phyloP scores from a whole-genome alignment of 306 rosid species.

The Dryas alaskensis region DNA sequence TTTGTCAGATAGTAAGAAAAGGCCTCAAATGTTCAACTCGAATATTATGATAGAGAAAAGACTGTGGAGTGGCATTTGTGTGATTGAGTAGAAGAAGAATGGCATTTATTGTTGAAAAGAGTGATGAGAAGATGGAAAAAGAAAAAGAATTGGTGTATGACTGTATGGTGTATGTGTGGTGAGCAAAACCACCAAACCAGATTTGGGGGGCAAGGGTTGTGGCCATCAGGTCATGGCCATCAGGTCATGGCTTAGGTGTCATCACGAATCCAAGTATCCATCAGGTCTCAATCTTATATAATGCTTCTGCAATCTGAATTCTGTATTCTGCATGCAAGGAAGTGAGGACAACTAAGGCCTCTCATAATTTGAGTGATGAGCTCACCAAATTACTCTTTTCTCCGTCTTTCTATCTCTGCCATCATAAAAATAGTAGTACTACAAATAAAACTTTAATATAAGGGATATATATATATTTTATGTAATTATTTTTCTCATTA shows the following conservation, averaged over 20 bases:
- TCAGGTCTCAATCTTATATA: constrained; percentile 7
- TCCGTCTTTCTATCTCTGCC: too few relatives aligned
- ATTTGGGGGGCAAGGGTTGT: neutral
- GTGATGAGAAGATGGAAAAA: neutral
- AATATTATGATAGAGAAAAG: neutral
- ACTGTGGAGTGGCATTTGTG: neutral
- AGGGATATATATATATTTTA: too few relatives aligned
- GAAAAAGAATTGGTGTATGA: neutral
- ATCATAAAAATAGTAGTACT: too few relatives aligned
- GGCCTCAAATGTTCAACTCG: neutral
- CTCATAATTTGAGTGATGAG: too few relatives aligned
- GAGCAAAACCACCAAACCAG: neutral
- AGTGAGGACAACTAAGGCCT: neutral
- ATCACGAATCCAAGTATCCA: constrained; percentile 17
- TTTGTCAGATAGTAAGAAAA: too few relatives aligned
- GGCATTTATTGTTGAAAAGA: neutral
- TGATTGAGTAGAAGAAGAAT: constrained; percentile 8
- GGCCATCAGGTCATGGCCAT: constrained; percentile 18
- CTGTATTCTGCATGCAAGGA: neutral
- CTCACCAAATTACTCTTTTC: neutral
- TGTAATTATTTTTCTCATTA: too few relatives aligned
- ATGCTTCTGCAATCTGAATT: neutral
- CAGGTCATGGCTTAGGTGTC: constrained; percentile 22
- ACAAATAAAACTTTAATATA: too few relatives aligned
- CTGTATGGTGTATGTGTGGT: too few relatives aligned